Evolutionary conservation across 2,329 filamentous ascomycete species (phyloP).

Genomic region (Botryosphaeria agaves): DNA sequence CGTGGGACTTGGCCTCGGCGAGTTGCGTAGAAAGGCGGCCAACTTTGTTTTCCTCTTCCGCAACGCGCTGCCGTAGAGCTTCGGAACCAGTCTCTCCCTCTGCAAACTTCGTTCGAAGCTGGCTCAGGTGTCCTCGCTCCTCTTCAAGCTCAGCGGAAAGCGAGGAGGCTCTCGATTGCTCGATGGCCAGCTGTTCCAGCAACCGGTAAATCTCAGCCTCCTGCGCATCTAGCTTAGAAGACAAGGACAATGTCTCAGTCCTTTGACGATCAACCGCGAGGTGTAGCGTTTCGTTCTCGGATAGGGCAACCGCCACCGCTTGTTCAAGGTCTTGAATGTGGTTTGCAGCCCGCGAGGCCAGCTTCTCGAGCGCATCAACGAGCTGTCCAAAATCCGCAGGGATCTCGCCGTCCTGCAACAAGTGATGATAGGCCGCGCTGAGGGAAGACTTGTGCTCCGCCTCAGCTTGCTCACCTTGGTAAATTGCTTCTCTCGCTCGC

Average conservation of each 20-base stretch:
- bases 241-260: conserved; percentile 11
- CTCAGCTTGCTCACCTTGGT: conserved; percentile 16
- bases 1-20: conserved; percentile 56
- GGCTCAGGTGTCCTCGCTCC: conserved; percentile 50
- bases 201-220: conserved; percentile 17
- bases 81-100: conserved; percentile 76
- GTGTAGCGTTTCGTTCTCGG: conserved; percentile 26
- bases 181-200: conserved; percentile 27
- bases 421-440: conserved; percentile 18
- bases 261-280: conserved; percentile 22
- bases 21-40: conserved; percentile 51
- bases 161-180: conserved; percentile 27
- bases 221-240: conserved; percentile 19
- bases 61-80: conserved; percentile 54
- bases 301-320: conserved; percentile 27
- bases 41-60: conserved; percentile 58
- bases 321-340: conserved; percentile 27
- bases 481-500: neutral
- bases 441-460: conserved; percentile 14
- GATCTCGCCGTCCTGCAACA: conserved; percentile 15
- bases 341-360: conserved; percentile 23
- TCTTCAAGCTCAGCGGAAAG: conserved; percentile 39
- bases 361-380: conserved; percentile 24
- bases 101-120: conserved; percentile 53
- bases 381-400: conserved; percentile 21